These are phyloP conservation scores for Scedosporium apiospermum DNA, from an alignment of 2,329 filamentous ascomycete genomes.

Conservation along the genomic window DNA sequence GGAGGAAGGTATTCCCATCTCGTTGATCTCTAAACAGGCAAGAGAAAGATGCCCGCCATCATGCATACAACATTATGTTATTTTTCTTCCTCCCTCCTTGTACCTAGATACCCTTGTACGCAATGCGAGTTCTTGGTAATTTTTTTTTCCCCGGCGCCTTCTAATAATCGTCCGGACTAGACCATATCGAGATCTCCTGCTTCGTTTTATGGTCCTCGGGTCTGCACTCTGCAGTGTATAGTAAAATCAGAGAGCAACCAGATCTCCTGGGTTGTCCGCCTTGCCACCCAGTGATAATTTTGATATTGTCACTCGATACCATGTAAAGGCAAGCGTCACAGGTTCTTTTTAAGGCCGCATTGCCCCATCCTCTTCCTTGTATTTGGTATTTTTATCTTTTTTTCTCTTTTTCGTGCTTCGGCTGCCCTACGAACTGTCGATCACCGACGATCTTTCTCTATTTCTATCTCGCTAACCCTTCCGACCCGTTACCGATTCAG, in stretches of 20 bases:
- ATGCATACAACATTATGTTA: not conserved
- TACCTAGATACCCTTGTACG: not conserved
- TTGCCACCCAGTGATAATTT: not conserved
- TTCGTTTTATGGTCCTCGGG: not conserved
- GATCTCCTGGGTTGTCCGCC: not conserved
- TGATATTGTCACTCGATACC: not conserved
- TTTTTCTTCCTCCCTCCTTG: not conserved
- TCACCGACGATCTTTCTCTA: not conserved
- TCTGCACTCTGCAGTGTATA: not conserved
- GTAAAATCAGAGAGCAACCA: not conserved
- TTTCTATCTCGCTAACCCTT: not conserved
- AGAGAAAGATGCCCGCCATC: not conserved
- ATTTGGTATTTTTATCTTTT: not conserved
- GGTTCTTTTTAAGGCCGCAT: not conserved
- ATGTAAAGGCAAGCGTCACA: not conserved
- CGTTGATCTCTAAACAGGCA: not conserved
- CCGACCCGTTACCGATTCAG: not conserved
- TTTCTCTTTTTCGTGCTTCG: not conserved
- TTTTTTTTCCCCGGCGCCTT: not conserved
- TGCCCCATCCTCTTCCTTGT: not conserved
- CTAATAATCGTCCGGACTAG: not conserved
- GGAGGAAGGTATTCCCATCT: not conserved
- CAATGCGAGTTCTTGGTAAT: not conserved
- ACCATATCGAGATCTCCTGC: not conserved
- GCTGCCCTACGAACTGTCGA: not conserved